Base-by-base conservation (phyloP, 108 stramenopile species). In the Skeletonema potamos region DNA sequence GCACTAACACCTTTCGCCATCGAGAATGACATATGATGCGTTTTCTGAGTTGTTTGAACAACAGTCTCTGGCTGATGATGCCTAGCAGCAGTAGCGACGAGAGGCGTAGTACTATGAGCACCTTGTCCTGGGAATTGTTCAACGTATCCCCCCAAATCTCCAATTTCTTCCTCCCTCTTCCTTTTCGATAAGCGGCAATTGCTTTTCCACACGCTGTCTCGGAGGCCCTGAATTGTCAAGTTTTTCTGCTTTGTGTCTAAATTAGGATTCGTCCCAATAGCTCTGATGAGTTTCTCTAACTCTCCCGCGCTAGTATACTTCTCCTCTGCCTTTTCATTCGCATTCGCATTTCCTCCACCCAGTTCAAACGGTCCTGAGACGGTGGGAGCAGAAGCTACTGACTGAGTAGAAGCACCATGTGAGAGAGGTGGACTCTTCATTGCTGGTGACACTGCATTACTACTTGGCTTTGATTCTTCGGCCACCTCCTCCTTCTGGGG, bases 251-350 rank as follows among this genome's bases (percentile, higher is more conserved):
- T 70, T 8, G 88, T 65, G 4, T 88, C 75, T 46, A 95, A 63
- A 37, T 78, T 82, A 18, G 87, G 91, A 58, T 95, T 92, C 9
- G 88, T 82, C n/a, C 78, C 89, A 32, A 92, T 85, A 13, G 86
- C 88, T 27, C 94, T 84, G 58, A 95, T 95, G 8, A 95, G 73
- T 72, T 89, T 89, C 67, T 95, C 90, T 9, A 95, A 76, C 27
- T 92, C 90, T 18, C 77, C 84, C 29, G 87, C 84, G 66, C 86
- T 87, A 0, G 92, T 93, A 54, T 86, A 76, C 30, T 67, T 75
- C 48, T 68, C 84, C 7, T 43, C 29, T 27, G 54, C 30, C 26
- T 51, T 60, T 9, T 66, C 64, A 66, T 55, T 33, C 10, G 58
- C 64, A 66, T 55, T 33, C 10, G 58, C 6, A 15, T 68, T 32